A percentile compares a stretch with the other conserved stretches of the same genome.
Conservation (phyloP, 306 rosid genomes). For the Parietaria judaica region DNA sequence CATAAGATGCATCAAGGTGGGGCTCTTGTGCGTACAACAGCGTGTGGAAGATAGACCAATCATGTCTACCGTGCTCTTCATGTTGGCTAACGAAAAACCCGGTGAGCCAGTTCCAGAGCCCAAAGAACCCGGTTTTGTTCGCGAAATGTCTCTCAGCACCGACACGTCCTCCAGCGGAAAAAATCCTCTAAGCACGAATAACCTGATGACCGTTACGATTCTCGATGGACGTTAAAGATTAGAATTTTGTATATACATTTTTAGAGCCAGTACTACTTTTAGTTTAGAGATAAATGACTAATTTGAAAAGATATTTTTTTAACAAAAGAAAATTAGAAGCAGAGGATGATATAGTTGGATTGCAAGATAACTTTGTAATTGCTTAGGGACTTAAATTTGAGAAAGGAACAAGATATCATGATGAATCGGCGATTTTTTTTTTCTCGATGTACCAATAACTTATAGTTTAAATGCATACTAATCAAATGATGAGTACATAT, state of each 20-base stretch:
- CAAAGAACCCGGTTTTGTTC: conserved; percentile 9
- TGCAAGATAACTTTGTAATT: no score
- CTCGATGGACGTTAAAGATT: conserved; percentile 2
- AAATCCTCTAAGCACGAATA: neutral
- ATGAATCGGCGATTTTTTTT: no score
- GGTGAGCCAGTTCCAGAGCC: conserved; percentile 12
- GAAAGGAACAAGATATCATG: no score
- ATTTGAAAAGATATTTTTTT: no score
- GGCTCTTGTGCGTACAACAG: conserved; percentile 27
- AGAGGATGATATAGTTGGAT: no score
- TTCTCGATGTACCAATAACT: no score
- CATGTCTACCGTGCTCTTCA: conserved; percentile 22
- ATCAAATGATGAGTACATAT: no score
- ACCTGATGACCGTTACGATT: neutral
- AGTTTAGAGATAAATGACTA: no score
- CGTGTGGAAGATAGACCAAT: conserved; percentile 24
- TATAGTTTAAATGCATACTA: no score
- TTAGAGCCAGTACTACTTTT: no score
- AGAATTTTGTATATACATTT: neutral
- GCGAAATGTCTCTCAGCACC: neutral
- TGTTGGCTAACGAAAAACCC: conserved; percentile 22
- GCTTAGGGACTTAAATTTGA: no score
- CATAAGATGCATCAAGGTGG: conserved; percentile 20
- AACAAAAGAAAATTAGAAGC: no score
- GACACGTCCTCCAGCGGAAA: conserved; percentile 5